Conservation (phyloP, 768 basidiomycete species). For the Suillus plorans region DNA sequence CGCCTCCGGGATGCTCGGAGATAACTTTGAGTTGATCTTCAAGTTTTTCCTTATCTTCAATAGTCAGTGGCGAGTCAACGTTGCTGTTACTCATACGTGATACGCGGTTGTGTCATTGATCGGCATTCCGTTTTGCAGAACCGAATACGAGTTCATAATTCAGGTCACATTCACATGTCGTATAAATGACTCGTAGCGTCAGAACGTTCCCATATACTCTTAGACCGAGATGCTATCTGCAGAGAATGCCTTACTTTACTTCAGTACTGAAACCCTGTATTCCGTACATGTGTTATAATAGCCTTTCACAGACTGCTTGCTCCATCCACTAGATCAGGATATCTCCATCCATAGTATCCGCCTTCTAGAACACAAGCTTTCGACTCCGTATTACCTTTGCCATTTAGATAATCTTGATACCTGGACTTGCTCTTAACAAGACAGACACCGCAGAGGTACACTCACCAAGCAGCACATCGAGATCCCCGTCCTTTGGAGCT, state of each 20-base stretch:
- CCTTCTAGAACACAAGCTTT: slow-evolving; percentile 42
- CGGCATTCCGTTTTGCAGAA: neutral
- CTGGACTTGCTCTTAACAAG: slow-evolving; percentile 22
- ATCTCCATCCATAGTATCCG: slow-evolving; percentile 43
- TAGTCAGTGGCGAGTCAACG: neutral
- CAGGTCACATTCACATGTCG: neutral
- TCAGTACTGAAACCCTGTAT: neutral
- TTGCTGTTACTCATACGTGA: neutral
- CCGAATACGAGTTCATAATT: neutral
- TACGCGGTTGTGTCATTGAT: neutral
- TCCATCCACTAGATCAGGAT: neutral
- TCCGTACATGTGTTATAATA: neutral
- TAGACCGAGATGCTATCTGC: neutral
- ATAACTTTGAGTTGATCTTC: neutral
- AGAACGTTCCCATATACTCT: neutral
- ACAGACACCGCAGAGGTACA: neutral
- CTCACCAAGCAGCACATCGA: slow-evolving; percentile 55
- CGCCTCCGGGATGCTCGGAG: neutral
- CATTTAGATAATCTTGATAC: slow-evolving; percentile 51
- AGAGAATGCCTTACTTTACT: neutral
- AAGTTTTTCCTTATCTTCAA: neutral
- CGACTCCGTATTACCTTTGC: slow-evolving; percentile 30
- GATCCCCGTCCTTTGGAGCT: slow-evolving; percentile 53
- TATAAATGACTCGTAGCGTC: neutral
- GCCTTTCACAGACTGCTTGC: neutral